Conservation (phyloP, 108 stramenopile species). For the Pseudonitzschia delicatissima region DNA sequence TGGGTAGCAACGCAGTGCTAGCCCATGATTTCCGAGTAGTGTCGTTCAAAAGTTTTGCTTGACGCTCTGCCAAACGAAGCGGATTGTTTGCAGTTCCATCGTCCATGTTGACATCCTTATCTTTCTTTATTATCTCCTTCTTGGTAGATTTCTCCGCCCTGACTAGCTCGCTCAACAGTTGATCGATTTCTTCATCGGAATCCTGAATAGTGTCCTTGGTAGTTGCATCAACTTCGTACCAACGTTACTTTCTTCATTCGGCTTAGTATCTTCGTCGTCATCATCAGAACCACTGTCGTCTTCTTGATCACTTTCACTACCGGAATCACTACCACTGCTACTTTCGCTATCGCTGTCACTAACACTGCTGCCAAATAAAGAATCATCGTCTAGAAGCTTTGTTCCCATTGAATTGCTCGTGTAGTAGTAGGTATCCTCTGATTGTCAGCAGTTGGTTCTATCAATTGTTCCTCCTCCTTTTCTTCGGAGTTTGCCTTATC, state of each 20-base stretch:
- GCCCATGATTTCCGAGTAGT: slow-evolving; percentile 79
- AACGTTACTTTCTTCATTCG: neutral
- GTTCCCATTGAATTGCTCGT: slow-evolving; percentile 31
- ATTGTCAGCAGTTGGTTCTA: neutral
- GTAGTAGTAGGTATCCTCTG: neutral
- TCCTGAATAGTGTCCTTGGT: neutral
- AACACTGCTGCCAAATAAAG: slow-evolving; percentile 67
- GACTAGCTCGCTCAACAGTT: slow-evolving; percentile 49
- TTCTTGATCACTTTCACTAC: slow-evolving; percentile 15
- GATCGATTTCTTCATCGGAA: slow-evolving; percentile 55
- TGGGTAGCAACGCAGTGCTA: slow-evolving; percentile 57
- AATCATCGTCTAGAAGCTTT: slow-evolving; percentile 78
- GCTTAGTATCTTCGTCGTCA: slow-evolving; percentile 13
- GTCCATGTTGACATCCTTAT: slow-evolving; percentile 19
- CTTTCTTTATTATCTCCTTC: slow-evolving; percentile 14
- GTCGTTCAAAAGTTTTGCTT: slow-evolving; percentile 32
- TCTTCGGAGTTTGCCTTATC: neutral
- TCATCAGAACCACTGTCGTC: slow-evolving; percentile 18
- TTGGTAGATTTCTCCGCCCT: slow-evolving; percentile 26
- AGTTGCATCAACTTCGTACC: neutral
- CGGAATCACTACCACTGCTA: slow-evolving; percentile 27
- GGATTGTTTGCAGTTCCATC: slow-evolving; percentile 26
- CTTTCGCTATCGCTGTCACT: slow-evolving; percentile 30
- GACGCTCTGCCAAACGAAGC: slow-evolving; percentile 37
- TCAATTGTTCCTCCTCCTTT: slow-evolving; percentile 1